Evolutionary conservation across 2,329 filamentous ascomycete genomes (phyloP), one percentile per base, ranked within the genome.

Genomic region (Botryotinia calthae): DNA sequence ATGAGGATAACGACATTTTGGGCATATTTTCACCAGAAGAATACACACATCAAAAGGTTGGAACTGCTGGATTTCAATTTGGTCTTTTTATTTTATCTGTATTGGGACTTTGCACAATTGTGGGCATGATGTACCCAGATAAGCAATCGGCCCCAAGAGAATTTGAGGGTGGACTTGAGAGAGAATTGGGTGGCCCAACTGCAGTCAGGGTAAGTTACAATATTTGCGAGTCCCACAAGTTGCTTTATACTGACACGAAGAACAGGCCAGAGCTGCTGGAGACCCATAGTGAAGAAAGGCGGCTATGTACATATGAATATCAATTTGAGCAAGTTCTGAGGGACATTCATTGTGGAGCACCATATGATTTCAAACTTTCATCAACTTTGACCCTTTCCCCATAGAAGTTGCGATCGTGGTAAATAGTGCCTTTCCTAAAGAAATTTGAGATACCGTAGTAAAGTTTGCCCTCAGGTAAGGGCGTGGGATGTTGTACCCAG

Each of bases 1-100:
- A 99, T 83, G 97, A 99, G 84, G 96, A 99, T 83, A 92, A 98
- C 83, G 97, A 99, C 82, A 87, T 94, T 73, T 87, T 98, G 73
- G 95, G 94, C 78, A 91, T 97, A 76, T 95, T 99, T 84, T 92
- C 93, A 68, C 90, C 94, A 3, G 90, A 96, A 82, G 91, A 95
- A 79, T 98, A 99, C 85, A 96, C 90, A 72, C 95, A 96, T 87
- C 85, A 87, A 62, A 91, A 88, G 67, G 85, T 95, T 25, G 88
- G 88, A 76, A 94, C 91, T 80, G 93, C 89, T 73, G 81, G 90
- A 51, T 79, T 90, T 74, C 90, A 94, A 84, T 83, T 95, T 75
- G 91, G 89, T 73, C 84, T 84, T 75, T 95, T 95, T 81, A 82
- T 94, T 62, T 85, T 84, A 34, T 84, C 85, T 71, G 87, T 94